A percentile compares a stretch with the other conserved stretches of the same genome.
Conservation (phyloP, 225 moss, liverwort and hornwort species). For the Takakia lepidozioides region DNA sequence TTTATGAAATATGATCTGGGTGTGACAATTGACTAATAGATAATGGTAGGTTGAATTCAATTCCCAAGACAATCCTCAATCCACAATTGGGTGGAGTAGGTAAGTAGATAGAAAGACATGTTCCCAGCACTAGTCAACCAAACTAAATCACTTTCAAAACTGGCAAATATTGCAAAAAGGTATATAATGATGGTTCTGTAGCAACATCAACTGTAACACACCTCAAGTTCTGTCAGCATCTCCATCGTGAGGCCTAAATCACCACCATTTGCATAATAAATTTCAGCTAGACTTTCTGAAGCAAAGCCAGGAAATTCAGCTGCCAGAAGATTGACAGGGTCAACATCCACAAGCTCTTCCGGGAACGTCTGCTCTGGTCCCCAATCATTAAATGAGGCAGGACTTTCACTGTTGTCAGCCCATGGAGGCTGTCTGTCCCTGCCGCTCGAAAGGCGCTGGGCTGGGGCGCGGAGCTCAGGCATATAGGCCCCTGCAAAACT, state of each 20-base stretch:
- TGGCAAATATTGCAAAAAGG: too few relatives aligned
- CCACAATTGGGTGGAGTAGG: too few relatives aligned
- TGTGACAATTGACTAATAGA: too few relatives aligned
- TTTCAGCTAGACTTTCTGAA: conserved; percentile 46
- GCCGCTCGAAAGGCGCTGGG: conserved; percentile 17
- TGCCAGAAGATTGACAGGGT: conserved; percentile 29
- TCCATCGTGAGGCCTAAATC: conserved; percentile 52
- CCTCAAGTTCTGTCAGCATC: conserved; percentile 57
- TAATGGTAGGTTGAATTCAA: too few relatives aligned
- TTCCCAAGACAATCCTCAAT: too few relatives aligned
- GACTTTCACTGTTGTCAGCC: conserved; percentile 24
- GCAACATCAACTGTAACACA: conserved; percentile 5
- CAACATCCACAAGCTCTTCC: conserved; percentile 31
- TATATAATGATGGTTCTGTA: too few relatives aligned
- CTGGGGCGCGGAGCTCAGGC: conserved; percentile 46
- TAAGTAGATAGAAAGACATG: too few relatives aligned
- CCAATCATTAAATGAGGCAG: conserved; percentile 23
- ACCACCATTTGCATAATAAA: conserved; percentile 56
- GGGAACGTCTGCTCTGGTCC: conserved; percentile 34
- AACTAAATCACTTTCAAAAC: too few relatives aligned
- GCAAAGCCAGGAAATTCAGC: conserved; percentile 52
- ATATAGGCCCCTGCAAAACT: conserved; percentile 32
- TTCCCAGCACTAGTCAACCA: too few relatives aligned
- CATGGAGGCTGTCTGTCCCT: conserved; percentile 33
- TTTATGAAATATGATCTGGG: too few relatives aligned